phyloP scores from a whole-genome alignment of 1,139 yeast species.

The Blastobotrys buckinghamii region DNA sequence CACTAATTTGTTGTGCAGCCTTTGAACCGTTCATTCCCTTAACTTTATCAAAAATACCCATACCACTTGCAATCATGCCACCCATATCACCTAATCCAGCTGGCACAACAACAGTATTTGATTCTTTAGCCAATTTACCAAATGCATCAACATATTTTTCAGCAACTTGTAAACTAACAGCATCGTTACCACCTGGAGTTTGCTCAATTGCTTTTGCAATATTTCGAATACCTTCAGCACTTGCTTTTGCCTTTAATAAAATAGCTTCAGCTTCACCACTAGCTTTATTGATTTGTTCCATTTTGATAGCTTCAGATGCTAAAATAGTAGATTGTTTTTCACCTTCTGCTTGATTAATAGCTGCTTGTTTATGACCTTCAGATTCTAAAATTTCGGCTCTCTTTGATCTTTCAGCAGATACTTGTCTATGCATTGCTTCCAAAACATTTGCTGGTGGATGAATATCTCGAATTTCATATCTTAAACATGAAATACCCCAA shows the following conservation, averaged over 20 bases:
- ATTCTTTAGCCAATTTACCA: constrained; percentile 75
- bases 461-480: constrained; percentile 84
- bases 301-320: constrained; percentile 63
- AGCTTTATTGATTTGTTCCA: constrained; percentile 59
- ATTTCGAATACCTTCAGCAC: constrained; percentile 61
- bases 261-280: constrained; percentile 67
- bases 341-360: constrained; percentile 80
- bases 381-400: constrained; percentile 83
- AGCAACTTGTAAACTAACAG: constrained; percentile 74
- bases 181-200: constrained; percentile 68
- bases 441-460: constrained; percentile 85
- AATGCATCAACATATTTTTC: constrained; percentile 80
- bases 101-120: constrained; percentile 73
- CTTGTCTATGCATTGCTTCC: constrained; percentile 89
- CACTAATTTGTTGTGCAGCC: too few relatives aligned
- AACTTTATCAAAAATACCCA: constrained; percentile 63
- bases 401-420: constrained; percentile 78
- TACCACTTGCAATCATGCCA: constrained; percentile 68
- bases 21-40: too few relatives aligned
- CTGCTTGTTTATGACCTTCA: constrained; percentile 75
- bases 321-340: constrained; percentile 62
- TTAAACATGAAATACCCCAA: constrained; percentile 82
- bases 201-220: constrained; percentile 62
- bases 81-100: constrained; percentile 72
- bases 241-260: constrained; percentile 63